phyloP scores from a whole-genome alignment of 495 filamentous ascomycete species.

The Lineolata rhizophorae region DNA sequence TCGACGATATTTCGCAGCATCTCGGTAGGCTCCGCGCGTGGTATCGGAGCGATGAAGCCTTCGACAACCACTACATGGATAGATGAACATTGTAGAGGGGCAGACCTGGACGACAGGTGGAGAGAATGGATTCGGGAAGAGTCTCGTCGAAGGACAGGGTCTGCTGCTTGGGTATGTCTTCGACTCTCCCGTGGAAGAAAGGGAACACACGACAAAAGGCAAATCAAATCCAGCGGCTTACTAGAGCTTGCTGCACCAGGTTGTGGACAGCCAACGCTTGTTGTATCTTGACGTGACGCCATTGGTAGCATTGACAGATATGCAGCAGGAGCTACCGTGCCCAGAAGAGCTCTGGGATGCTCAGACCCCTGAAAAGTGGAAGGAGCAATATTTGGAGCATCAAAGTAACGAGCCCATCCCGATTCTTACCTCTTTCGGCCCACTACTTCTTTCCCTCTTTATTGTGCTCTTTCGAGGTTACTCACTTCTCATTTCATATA shows the following conservation, averaged over 20 bases:
- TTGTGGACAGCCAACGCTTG: slow-evolving; percentile 1
- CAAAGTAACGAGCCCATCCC: too few species aligned
- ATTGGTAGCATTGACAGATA: slow-evolving; percentile 1
- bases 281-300: slow-evolving; percentile 3
- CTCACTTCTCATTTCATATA: too few species aligned
- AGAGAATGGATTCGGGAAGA: slow-evolving; percentile 3
- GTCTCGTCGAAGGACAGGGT: slow-evolving; percentile 1
- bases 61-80: background rate
- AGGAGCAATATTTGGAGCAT: slow-evolving; percentile 1
- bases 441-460: too few species aligned
- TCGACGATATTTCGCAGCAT: slow-evolving; percentile 1
- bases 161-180: slow-evolving; percentile 2
- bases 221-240: background rate
- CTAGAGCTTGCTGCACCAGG: background rate
- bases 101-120: slow-evolving; percentile 5
- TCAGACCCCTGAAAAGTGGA: slow-evolving; percentile 1
- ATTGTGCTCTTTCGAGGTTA: too few species aligned
- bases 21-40: slow-evolving; percentile 1
- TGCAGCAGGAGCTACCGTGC: slow-evolving; percentile 3
- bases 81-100: background rate
- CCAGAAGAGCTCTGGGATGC: slow-evolving; percentile 4
- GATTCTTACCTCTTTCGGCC: too few species aligned
- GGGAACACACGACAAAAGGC: too few species aligned
- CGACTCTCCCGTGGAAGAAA: background rate
- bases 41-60: slow-evolving; percentile 1